Evolutionary conservation across 495 filamentous ascomycete genomes (phyloP).

Genomic region (Penicillium arizonense): DNA sequence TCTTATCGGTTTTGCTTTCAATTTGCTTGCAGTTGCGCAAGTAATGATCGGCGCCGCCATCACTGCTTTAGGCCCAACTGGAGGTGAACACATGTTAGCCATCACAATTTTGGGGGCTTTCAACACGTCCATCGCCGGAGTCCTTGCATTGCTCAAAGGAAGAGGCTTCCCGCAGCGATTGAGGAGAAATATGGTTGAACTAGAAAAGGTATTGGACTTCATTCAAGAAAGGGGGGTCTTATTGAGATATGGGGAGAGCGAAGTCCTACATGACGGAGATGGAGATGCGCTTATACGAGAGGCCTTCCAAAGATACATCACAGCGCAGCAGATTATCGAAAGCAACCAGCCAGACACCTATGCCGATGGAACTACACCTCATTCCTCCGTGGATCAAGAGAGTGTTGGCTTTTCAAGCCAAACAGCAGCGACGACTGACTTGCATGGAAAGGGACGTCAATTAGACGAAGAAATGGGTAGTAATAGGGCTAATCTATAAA

Average conservation of each 20-base stretch:
- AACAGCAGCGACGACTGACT: too few species aligned
- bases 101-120: conserved; percentile 47
- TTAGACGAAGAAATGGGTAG: too few species aligned
- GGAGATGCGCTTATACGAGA: conserved; percentile 4
- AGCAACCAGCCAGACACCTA: conserved; percentile 12
- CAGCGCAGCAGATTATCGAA: conserved; percentile 7
- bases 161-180: conserved; percentile 50
- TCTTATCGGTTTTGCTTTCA: neutral
- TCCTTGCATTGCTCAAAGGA: conserved; percentile 50
- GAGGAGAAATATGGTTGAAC: conserved; percentile 43
- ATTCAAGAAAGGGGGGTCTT: conserved; percentile 30
- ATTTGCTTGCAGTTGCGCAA: conserved; percentile 29
- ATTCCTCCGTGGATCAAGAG: too few species aligned
- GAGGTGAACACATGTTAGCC: conserved; percentile 29
- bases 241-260: neutral
- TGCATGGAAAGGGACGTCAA: too few species aligned
- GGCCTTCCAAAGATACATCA: neutral
- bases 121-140: conserved; percentile 47
- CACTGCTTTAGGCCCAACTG: conserved; percentile 43
- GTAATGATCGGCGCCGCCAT: conserved; percentile 46
- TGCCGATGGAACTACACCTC: neutral
- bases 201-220: conserved; percentile 42
- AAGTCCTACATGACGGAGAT: neutral
- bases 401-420: too few species aligned
- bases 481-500: too few species aligned